A percentile compares a stretch with the other conserved stretches of the same genome.
These are phyloP conservation scores for Acacia confusa DNA, from an alignment of 306 rosid species.

Conservation along the genomic window DNA sequence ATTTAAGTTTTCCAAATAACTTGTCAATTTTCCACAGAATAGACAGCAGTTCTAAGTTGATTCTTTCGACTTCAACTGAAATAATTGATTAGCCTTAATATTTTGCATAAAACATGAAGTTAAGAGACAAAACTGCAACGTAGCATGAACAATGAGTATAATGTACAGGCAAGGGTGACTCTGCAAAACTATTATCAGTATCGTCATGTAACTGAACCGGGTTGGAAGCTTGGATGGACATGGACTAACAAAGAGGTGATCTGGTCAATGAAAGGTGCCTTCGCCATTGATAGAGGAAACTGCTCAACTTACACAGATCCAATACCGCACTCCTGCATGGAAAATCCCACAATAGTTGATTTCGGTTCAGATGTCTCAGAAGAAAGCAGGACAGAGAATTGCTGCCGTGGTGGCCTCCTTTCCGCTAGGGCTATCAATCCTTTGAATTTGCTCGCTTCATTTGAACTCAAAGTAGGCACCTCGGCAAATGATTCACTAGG, in stretches of 20 bases:
- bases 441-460: conserved; percentile 58
- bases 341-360: conserved; percentile 58
- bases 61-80: not conserved
- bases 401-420: conserved; percentile 73
- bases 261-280: conserved; percentile 78
- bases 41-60: not conserved
- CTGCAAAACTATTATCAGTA: conserved; percentile 59
- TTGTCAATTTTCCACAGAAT: not conserved
- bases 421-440: conserved; percentile 55
- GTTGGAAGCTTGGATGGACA: conserved; percentile 77
- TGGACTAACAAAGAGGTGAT: conserved; percentile 72
- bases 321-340: conserved; percentile 66
- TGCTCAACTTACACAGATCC: conserved; percentile 53
- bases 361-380: conserved; percentile 42
- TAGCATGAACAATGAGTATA: not conserved
- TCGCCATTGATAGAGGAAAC: conserved; percentile 62
- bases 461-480: conserved; percentile 63
- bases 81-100: not conserved
- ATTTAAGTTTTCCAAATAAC: not conserved
- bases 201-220: conserved; percentile 71
- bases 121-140: not conserved
- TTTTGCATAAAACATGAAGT: not conserved
- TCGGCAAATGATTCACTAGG: conserved; percentile 30
- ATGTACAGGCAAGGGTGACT: conserved; percentile 67
- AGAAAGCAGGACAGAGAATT: conserved; percentile 53